Evolutionary conservation across 2,329 filamentous ascomycete species (phyloP), one percentile per base, ranked within the genome.

Genomic region (Arthroderma uncinatum): DNA sequence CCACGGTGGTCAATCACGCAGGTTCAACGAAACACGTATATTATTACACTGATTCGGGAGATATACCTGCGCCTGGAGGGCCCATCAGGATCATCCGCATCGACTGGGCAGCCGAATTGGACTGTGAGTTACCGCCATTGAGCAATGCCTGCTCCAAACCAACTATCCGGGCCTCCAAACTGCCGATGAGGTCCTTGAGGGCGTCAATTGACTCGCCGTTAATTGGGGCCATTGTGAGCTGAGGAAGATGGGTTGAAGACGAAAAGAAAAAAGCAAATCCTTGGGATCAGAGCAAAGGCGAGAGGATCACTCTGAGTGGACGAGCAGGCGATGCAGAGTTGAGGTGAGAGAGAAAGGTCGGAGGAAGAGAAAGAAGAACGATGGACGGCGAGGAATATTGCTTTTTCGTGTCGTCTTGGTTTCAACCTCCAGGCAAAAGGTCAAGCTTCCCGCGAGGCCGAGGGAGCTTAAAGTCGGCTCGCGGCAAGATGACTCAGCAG

Each of bases 81-180:
- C 93, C 93, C 78, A 98, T 97, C 69, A 98, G 79, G 68, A 98
- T 90, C 87, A 98, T 95, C 76, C 93, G 86, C 75, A 98, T 82
- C 69, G 86, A 82, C 65, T 85, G 79, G 39, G 79, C 65, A 60
- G 73, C 36, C 61, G 79, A 79, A 67, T 76, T 77, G 60, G 76
- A 64, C 63, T 71, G 70, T 40, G 74, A 71, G 64, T 78, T 76
- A 64, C 81, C 79, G 65, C 71, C 70, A 69, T 73, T 65, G 64
- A 73, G 70, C 59, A 93, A 78, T 70, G 83, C 84, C 69, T 80
- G 74, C 75, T 98, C 93, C 64, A 98, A 82, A 70, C 88, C 82
- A 74, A 86, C 84, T 67, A 98, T 87, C 69, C 92, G 86, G 70
- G 82, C 78, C 76, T 97, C 90, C 66, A 98, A 85, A 76, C 83